phyloP scores from a whole-genome alignment of 1,139 yeast species.

The Suzukiozyma palmioleophila region DNA sequence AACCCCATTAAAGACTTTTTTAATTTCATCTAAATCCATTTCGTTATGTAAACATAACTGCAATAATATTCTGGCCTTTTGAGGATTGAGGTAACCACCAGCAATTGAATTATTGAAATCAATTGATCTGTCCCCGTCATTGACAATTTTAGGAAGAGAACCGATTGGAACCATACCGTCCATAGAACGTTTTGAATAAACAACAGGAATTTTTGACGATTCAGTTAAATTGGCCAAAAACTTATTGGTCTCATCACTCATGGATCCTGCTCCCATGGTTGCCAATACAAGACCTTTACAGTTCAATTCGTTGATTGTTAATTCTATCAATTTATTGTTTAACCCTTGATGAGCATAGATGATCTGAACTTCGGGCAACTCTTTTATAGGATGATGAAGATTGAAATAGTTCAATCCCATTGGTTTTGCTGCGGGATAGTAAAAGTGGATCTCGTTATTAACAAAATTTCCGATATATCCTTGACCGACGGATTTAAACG shows the following conservation, averaged over 20 bases:
- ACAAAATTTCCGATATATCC: conserved; percentile 70
- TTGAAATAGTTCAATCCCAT: conserved; percentile 44
- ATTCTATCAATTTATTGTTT: conserved; percentile 41
- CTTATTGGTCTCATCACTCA: conserved; percentile 49
- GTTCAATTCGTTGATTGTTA: conserved; percentile 39
- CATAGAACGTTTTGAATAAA: conserved; percentile 63
- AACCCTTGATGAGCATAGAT: conserved; percentile 61
- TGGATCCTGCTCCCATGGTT: conserved; percentile 69
- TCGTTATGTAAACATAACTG: conserved; percentile 52
- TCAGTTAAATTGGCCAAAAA: conserved; percentile 29
- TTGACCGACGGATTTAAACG: conserved; percentile 64
- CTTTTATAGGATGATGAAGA: conserved; percentile 10
- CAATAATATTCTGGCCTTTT: conserved; percentile 56
- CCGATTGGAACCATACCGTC: conserved; percentile 39
- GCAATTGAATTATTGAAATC: conserved; percentile 36
- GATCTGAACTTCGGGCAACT: conserved; percentile 45
- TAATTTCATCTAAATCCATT: conserved; percentile 37
- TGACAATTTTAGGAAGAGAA: conserved; percentile 34
- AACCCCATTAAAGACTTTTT: conserved; percentile 44
- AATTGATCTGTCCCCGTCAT: conserved; percentile 23
- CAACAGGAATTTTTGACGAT: conserved; percentile 43
- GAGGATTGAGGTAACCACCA: conserved; percentile 66
- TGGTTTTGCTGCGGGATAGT: conserved; percentile 61
- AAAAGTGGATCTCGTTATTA: conserved; percentile 59
- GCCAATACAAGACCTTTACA: conserved; percentile 58